Base-by-base conservation (phyloP, 2,329 filamentous ascomycete genomes). In the Phoma sp. region DNA sequence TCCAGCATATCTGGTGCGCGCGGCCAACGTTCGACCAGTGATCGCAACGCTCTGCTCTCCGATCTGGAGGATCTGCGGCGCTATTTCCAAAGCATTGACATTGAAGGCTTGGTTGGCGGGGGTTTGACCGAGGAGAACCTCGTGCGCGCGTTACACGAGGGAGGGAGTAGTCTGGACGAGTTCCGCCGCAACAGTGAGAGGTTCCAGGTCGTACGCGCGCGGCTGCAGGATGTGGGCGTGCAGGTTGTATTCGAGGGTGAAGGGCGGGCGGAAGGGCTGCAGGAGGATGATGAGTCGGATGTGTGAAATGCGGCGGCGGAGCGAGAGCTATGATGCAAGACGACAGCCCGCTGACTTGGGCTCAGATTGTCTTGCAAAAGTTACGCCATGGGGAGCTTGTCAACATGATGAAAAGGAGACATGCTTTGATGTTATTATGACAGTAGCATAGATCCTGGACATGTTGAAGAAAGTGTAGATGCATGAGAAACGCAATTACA, bases 51-150 rank as follows among this genome's bases (percentile, higher is more conserved):
- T 32, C 59, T 73, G 3, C 56, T 67, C 1, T 57, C 57, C n/a
- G 63, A 68, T 27, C 52, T 73, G 3, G 65, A 71, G 27, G 35
- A 56, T 8, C 52, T 69, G 30, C 60, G 66, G n/a, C 44, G 47
- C 23, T 73, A 73, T 37, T 73, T 71, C 39, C 52, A 65, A 27
- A 51, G 57, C 11, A 58, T 72, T 30, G 61, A 69, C 13, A 62
- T 69, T 10, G 59, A 63, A 8, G 58, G 57, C 4, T 49, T 65
- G 2, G 54, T 64, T 7, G 50, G 57, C 9, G 62, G 41, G 7
- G 62, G 60, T 0, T 25, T 67, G 22, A 65, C 65, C 1, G 52
- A 62, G 8, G 57, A 65, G 10, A 59, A 61, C 11, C 45, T 73
- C 7, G 45, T 62, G 9, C 48, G 47, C 0, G 60, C 61, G 22